Evolutionary conservation across 2,329 filamentous ascomycete genomes (phyloP).

Genomic region (Sporothrix brasiliensis): DNA sequence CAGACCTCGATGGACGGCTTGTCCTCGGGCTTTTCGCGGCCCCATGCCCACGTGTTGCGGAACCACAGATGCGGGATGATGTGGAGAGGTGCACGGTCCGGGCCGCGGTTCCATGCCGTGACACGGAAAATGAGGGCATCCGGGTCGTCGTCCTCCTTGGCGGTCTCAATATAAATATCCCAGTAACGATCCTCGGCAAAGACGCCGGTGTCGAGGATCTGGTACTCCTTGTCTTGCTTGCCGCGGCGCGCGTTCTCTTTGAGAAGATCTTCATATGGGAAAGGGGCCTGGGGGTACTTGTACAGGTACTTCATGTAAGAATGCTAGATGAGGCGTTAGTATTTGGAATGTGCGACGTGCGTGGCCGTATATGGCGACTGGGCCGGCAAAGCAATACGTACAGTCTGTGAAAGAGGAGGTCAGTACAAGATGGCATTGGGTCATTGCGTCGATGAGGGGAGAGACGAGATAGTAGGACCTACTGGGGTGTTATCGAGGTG

Average conservation of each 20-base stretch:
- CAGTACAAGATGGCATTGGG: slow-evolving; percentile 33
- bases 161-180: slow-evolving; percentile 96
- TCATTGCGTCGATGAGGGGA: slow-evolving; percentile 29
- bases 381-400: slow-evolving; percentile 40
- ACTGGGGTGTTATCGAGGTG: slow-evolving; percentile 91
- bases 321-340: slow-evolving; percentile 59
- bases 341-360: slow-evolving; percentile 8
- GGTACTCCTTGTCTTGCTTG: slow-evolving; percentile 83
- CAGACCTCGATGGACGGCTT: slow-evolving; percentile 77
- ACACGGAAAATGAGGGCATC: slow-evolving; percentile 93
- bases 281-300: slow-evolving; percentile 90
- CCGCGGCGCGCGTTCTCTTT: slow-evolving; percentile 78
- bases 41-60: slow-evolving; percentile 97
- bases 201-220: slow-evolving; percentile 83
- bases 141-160: slow-evolving; percentile 88
- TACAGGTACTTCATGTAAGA: slow-evolving; percentile 99
- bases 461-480: slow-evolving; percentile 48
- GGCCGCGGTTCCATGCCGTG: slow-evolving; percentile 93
- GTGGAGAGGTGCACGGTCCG: slow-evolving; percentile 86
- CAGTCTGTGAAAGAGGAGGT: slow-evolving; percentile 47
- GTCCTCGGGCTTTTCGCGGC: slow-evolving; percentile 70
- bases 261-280: slow-evolving; percentile 87
- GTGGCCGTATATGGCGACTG: too few species aligned
- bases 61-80: slow-evolving; percentile 97
- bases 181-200: slow-evolving; percentile 92